A percentile compares a stretch with the other conserved stretches of the same genome.
Conservation (phyloP, 345 rosid genomes). For the Abelmoschus esculentus region DNA sequence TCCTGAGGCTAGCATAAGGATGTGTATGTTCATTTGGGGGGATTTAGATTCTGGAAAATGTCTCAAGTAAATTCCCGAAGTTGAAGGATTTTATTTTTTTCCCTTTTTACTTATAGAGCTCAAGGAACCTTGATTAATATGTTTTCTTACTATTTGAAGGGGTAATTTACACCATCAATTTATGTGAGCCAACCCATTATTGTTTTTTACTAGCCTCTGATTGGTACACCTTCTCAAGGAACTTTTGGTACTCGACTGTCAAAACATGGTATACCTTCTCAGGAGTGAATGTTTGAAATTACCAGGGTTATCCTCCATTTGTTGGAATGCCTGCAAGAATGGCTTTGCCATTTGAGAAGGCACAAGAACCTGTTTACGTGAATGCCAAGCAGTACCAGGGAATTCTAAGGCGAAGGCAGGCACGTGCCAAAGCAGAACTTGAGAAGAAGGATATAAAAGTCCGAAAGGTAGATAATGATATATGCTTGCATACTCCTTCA, state of each 20-base stretch:
- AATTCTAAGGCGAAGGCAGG: conserved; percentile 84
- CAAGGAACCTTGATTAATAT: not conserved
- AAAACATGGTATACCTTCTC: not conserved
- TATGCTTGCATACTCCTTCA: not conserved
- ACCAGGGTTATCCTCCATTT: conserved; percentile 76
- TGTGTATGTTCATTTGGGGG: not conserved
- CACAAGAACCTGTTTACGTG: conserved; percentile 93
- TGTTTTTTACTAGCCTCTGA: not conserved
- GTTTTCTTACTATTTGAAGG: not conserved
- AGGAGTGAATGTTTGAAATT: conserved; percentile 9
- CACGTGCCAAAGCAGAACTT: conserved; percentile 93
- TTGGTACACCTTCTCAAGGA: not conserved
- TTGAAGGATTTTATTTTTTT: not conserved
- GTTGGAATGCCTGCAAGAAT: conserved; percentile 72
- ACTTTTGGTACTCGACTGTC: not conserved
- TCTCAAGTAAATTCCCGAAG: not conserved
- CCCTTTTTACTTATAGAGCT: not conserved
- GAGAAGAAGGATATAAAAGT: conserved; percentile 68
- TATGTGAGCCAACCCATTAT: not conserved
- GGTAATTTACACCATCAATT: not conserved
- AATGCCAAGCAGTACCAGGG: conserved; percentile 95
- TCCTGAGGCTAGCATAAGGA: not conserved
- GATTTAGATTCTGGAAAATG: not conserved
- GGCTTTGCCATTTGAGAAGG: conserved; percentile 77
- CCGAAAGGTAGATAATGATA: conserved; percentile 54